Evolutionary conservation across 805 yeast species (phyloP).

Genomic region (Candida gorgasii): DNA sequence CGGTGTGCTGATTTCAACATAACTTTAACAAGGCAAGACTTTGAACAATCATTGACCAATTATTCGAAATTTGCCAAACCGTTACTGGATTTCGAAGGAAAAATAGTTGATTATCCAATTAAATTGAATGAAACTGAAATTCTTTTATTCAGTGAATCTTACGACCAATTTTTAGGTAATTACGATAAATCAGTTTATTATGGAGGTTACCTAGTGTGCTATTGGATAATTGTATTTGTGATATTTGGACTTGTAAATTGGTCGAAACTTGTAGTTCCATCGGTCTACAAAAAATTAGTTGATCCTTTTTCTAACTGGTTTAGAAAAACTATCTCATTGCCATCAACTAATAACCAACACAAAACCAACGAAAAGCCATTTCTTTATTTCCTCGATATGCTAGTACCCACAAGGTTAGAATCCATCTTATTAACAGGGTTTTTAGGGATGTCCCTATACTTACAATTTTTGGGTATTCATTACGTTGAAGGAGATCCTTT

Average conservation of each 20-base stretch:
- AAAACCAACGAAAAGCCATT: constrained; percentile 30
- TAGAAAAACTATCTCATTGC: constrained; percentile 36
- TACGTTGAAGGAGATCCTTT: constrained; percentile 36
- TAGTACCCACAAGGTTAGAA: constrained; percentile 44
- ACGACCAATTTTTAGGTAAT: constrained; percentile 41
- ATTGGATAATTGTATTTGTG: constrained; percentile 31
- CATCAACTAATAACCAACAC: constrained; percentile 34
- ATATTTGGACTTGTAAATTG: constrained; percentile 32
- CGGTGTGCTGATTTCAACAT: constrained; percentile 26
- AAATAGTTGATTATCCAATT: constrained; percentile 24
- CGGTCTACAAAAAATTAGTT: constrained; percentile 19
- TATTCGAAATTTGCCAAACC: constrained; percentile 19
- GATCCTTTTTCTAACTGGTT: constrained; percentile 32
- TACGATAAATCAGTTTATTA: constrained; percentile 45
- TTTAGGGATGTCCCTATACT: constrained; percentile 26
- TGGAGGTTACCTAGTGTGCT: constrained; percentile 34
- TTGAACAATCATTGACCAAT: constrained; percentile 22
- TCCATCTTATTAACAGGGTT: constrained; percentile 33
- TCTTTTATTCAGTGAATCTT: constrained; percentile 23
- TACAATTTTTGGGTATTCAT: constrained; percentile 25
- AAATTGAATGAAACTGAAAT: constrained; percentile 24
- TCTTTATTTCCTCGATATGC: constrained; percentile 24
- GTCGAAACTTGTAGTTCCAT: constrained; percentile 31
- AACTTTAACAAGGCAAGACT: constrained; percentile 21
- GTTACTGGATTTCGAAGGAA: constrained; percentile 12